A percentile compares a stretch with the other conserved stretches of the same genome.
phyloP scores from a whole-genome alignment of 2,329 filamentous ascomycete genomes.

The Nemania bipapillata region DNA sequence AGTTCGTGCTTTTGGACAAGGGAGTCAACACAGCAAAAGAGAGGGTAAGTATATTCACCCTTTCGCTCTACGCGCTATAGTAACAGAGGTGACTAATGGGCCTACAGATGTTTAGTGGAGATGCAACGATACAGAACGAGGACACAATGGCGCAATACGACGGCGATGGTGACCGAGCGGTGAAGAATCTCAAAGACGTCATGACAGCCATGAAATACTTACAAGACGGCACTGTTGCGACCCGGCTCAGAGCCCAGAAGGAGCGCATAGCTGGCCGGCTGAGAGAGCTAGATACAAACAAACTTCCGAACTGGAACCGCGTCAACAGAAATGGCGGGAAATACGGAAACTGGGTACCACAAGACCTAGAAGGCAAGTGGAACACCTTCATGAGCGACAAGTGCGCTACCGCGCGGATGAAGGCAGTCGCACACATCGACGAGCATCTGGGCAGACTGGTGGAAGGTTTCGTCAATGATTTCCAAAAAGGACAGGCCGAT shows the following conservation, averaged over 20 bases:
- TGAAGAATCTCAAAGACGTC: conserved; percentile 23
- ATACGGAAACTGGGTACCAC: conserved; percentile 1
- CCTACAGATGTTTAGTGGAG: conserved; percentile 4
- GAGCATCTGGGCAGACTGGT: neutral
- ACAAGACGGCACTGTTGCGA: conserved; percentile 5
- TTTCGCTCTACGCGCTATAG: neutral
- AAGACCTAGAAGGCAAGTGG: neutral
- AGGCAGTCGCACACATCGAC: conserved; percentile 10
- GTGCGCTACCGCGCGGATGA: neutral
- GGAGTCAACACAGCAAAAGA: conserved; percentile 18
- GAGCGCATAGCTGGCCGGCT: conserved; percentile 1
- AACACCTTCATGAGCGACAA: conserved; percentile 5
- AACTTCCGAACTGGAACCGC: conserved; percentile 11
- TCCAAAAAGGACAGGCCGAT: neutral
- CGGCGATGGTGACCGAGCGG: neutral
- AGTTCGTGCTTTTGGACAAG: conserved; percentile 8
- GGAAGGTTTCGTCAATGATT: neutral
- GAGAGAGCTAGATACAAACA: conserved; percentile 3
- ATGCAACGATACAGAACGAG: conserved; percentile 7
- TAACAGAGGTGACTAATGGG: neutral
- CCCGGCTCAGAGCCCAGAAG: neutral
- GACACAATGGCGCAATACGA: conserved; percentile 7
- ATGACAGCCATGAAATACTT: conserved; percentile 21
- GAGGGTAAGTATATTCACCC: neutral
- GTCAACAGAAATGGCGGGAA: neutral